phyloP scores from a whole-genome alignment of 1,139 yeast species.

The Yamadazyma friedrichii region DNA sequence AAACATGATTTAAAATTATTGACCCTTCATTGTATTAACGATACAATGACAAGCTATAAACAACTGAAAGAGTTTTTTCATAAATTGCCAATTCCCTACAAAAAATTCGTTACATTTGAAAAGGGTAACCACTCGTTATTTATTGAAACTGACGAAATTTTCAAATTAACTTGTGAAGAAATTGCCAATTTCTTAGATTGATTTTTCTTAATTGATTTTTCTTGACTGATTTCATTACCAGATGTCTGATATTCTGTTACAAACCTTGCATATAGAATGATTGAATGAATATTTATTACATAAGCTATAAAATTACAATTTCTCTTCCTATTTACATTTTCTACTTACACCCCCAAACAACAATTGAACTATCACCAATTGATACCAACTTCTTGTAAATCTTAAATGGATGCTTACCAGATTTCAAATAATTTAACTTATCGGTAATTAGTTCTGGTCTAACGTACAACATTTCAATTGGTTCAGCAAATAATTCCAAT shows the following conservation, averaged over 20 bases:
- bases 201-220: too few species aligned
- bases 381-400: constrained; percentile 14
- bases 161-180: constrained; percentile 13
- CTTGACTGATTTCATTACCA: too few species aligned
- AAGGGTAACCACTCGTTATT: constrained; percentile 21
- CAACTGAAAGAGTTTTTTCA: constrained; percentile 18
- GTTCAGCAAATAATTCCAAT: constrained; percentile 15
- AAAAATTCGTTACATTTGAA: constrained; percentile 15
- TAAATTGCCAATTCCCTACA: constrained; percentile 14
- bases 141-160: constrained; percentile 20
- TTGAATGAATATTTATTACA: too few species aligned
- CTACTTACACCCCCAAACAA: constrained; percentile 12
- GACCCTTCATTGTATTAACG: constrained; percentile 18
- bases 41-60: constrained; percentile 17
- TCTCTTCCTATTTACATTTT: background rate
- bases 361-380: constrained; percentile 7
- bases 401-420: background rate
- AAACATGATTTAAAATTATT: constrained; percentile 14
- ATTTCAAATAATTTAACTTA: background rate
- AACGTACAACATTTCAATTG: constrained; percentile 23
- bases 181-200: constrained; percentile 13
- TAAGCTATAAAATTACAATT: background rate
- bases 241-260: too few species aligned
- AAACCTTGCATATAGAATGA: too few species aligned
- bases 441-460: constrained; percentile 7